Evolutionary conservation across 2,329 filamentous ascomycete genomes (phyloP).

Genomic region (Scedosporium apiospermum): DNA sequence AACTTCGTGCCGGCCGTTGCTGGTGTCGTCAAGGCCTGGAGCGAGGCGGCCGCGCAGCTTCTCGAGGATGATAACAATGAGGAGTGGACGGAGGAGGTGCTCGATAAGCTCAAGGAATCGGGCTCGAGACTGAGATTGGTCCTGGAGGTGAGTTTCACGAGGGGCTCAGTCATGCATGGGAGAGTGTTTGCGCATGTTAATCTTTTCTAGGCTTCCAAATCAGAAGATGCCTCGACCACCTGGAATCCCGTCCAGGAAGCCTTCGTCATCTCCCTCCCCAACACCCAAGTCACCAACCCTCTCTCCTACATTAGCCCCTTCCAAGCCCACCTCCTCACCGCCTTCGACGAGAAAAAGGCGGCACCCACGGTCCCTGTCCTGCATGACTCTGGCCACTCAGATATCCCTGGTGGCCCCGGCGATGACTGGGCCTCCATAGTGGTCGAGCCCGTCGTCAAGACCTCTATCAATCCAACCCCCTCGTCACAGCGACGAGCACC

Average conservation of each 20-base stretch:
- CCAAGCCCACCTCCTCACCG: constrained; percentile 22
- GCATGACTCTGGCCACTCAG: background rate
- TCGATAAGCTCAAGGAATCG: constrained; percentile 22
- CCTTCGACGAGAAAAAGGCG: constrained; percentile 21
- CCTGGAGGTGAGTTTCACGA: constrained; percentile 16
- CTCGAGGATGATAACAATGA: constrained; percentile 30
- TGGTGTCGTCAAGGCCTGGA: constrained; percentile 28
- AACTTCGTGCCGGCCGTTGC: constrained; percentile 27
- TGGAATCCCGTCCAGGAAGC: constrained; percentile 27
- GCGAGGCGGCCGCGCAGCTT: constrained; percentile 26
- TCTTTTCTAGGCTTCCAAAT: constrained; percentile 16
- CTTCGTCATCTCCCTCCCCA: constrained; percentile 30
- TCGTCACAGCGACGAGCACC: background rate
- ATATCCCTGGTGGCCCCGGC: constrained; percentile 5
- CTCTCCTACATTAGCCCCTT: constrained; percentile 26
- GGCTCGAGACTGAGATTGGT: constrained; percentile 20
- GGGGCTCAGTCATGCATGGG: background rate
- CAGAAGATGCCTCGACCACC: constrained; percentile 19
- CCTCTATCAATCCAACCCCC: constrained; percentile 16
- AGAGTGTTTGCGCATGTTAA: background rate
- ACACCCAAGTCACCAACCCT: constrained; percentile 17
- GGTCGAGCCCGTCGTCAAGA: constrained; percentile 19
- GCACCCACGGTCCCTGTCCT: constrained; percentile 1
- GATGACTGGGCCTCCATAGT: constrained; percentile 37
- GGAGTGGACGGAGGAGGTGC: constrained; percentile 30